A percentile compares a stretch with the other conserved stretches of the same genome.
Conservation (phyloP, 345 rosid species). For the Syzygium aqueum region DNA sequence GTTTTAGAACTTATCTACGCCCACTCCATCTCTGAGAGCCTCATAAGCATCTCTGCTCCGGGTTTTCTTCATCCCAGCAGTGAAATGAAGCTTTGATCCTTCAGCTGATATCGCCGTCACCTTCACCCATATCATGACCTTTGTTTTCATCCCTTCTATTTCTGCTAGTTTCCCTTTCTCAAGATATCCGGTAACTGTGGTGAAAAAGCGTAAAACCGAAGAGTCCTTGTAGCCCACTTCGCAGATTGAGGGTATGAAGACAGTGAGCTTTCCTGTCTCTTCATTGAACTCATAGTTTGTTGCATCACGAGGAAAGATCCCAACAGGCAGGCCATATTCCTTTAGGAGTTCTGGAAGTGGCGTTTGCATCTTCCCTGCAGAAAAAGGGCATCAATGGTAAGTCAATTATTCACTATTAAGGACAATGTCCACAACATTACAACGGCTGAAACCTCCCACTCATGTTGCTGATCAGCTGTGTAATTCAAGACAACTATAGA, state of each 20-base stretch:
- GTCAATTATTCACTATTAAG: neutral
- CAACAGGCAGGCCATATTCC: slow-evolving; percentile 69
- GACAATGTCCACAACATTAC: neutral
- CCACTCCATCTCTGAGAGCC: slow-evolving; percentile 63
- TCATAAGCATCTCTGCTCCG: slow-evolving; percentile 75
- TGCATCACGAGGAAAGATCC: slow-evolving; percentile 91
- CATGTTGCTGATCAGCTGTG: neutral
- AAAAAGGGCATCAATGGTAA: neutral
- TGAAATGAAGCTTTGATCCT: slow-evolving; percentile 65
- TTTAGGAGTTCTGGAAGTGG: slow-evolving; percentile 79
- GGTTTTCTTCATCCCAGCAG: slow-evolving; percentile 75
- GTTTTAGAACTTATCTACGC: slow-evolving; percentile 60
- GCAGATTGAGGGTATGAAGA: slow-evolving; percentile 64
- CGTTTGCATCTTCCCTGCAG: slow-evolving; percentile 89
- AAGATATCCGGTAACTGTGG: slow-evolving; percentile 59
- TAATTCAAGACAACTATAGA: neutral
- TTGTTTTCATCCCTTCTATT: slow-evolving; percentile 88
- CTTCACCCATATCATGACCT: slow-evolving; percentile 83
- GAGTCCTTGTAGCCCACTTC: slow-evolving; percentile 93
- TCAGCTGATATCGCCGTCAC: slow-evolving; percentile 53
- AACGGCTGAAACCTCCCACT: neutral
- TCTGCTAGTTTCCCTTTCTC: slow-evolving; percentile 85
- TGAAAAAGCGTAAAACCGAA: slow-evolving; percentile 63
- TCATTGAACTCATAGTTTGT: slow-evolving; percentile 92
- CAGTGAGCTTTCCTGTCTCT: slow-evolving; percentile 67